Evolutionary conservation across 345 rosid species (phyloP).

Genomic region (Clausena lansium): DNA sequence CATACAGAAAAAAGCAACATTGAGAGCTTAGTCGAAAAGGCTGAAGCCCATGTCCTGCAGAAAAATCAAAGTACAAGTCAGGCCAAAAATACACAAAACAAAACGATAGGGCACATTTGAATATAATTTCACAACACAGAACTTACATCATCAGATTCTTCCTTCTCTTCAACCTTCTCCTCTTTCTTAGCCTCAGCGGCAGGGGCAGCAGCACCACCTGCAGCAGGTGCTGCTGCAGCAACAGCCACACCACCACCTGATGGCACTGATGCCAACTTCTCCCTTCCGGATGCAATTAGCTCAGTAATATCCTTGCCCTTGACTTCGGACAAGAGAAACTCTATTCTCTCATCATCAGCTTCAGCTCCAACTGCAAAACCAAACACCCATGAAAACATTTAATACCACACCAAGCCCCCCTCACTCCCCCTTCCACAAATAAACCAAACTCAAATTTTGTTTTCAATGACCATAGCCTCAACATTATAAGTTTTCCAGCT

Average conservation of each 20-base stretch:
- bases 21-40: conserved; percentile 52
- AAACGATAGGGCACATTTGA: too few relatives aligned
- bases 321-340: conserved; percentile 50
- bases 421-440: background rate
- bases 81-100: background rate
- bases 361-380: conserved; percentile 59
- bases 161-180: conserved; percentile 75
- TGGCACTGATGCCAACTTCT: conserved; percentile 76
- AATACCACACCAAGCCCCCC: background rate
- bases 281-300: conserved; percentile 66
- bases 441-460: background rate
- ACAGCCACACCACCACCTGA: conserved; percentile 55
- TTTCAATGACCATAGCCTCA: background rate
- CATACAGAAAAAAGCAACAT: conserved; percentile 1
- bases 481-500: background rate
- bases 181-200: conserved; percentile 67
- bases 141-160: conserved; percentile 74
- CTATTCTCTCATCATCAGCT: conserved; percentile 62
- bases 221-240: conserved; percentile 41
- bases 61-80: conserved; percentile 1
- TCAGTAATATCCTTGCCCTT: conserved; percentile 66
- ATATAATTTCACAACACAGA: background rate
- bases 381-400: background rate
- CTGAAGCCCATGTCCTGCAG: conserved; percentile 88
- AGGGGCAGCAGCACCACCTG: conserved; percentile 38